A percentile compares a stretch with the other conserved stretches of the same genome.
Conservation (phyloP, 306 rosid genomes). For the Astragalus membranaceus region DNA sequence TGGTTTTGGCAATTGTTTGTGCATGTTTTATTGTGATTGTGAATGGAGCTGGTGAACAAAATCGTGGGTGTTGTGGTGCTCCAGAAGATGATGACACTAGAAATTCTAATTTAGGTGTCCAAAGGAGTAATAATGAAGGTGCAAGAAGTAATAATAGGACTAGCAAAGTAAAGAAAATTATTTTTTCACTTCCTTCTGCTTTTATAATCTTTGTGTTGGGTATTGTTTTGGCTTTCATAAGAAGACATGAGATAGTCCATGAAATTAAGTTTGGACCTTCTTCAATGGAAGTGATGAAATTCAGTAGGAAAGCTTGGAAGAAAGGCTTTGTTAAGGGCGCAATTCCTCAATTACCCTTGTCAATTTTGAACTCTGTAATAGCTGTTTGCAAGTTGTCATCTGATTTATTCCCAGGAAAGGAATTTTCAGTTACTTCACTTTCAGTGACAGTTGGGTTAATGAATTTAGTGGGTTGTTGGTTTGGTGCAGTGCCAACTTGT, state of each 20-base stretch:
- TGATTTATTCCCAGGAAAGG: conserved; percentile 23
- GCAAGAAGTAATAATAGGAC: neutral
- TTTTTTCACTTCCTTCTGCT: conserved; percentile 32
- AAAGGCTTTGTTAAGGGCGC: conserved; percentile 23
- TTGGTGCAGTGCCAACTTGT: conserved; percentile 25
- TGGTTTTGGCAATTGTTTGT: conserved; percentile 25
- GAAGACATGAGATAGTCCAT: conserved; percentile 14
- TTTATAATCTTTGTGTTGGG: conserved; percentile 22
- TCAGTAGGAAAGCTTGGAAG: conserved; percentile 18
- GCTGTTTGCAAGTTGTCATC: conserved; percentile 28
- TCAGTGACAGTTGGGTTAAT: conserved; percentile 30
- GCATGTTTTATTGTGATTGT: conserved; percentile 20
- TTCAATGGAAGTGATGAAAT: conserved; percentile 14
- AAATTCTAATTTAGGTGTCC: neutral
- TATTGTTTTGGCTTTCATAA: conserved; percentile 18
- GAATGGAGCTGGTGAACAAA: conserved; percentile 25
- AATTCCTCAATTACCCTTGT: conserved; percentile 24
- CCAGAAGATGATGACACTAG: neutral
- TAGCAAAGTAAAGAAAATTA: conserved; percentile 3
- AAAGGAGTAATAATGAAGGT: neutral
- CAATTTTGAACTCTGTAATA: conserved; percentile 19
- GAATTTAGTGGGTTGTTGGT: conserved; percentile 27
- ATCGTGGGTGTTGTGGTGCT: neutral
- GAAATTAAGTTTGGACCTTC: conserved; percentile 25
- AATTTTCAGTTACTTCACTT: conserved; percentile 20